phyloP scores from a whole-genome alignment of 1,284 basidiomycete genomes.

The Termitomyces sp. region DNA sequence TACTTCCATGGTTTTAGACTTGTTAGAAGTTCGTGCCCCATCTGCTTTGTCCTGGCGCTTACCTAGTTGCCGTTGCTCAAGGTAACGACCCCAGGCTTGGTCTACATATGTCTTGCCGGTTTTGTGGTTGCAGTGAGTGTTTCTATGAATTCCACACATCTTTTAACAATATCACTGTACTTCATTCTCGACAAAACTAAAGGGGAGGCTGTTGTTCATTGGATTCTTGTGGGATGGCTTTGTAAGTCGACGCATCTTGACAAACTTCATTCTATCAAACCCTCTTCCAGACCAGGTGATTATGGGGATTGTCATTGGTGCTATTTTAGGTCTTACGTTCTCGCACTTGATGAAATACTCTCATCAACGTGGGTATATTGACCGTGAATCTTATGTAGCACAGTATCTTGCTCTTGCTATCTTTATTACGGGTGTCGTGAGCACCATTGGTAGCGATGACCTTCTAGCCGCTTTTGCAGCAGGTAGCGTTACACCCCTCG shows the following conservation, averaged over 20 bases:
- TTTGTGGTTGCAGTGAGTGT: constrained; percentile 61
- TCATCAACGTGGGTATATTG: constrained; percentile 39
- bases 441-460: constrained; percentile 79
- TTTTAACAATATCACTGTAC: constrained; percentile 79
- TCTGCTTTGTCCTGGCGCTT: too few relatives aligned
- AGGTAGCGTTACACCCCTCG: constrained; percentile 38
- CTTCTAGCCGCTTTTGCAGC: constrained; percentile 92
- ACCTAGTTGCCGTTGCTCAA: constrained; percentile 18
- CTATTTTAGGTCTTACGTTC: constrained; percentile 41
- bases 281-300: not conserved
- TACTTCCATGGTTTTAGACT: too few relatives aligned
- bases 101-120: constrained; percentile 73
- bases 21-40: too few relatives aligned
- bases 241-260: constrained; percentile 36
- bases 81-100: constrained; percentile 46
- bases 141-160: not conserved
- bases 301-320: too few relatives aligned
- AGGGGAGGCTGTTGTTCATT: constrained; percentile 63
- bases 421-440: constrained; percentile 75
- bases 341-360: constrained; percentile 31
- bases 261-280: not conserved
- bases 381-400: constrained; percentile 83
- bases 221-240: constrained; percentile 80
- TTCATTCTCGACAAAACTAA: constrained; percentile 69
- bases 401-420: constrained; percentile 84